Base-by-base conservation (phyloP, 805 yeast species). In the Pichia manshurica region DNA sequence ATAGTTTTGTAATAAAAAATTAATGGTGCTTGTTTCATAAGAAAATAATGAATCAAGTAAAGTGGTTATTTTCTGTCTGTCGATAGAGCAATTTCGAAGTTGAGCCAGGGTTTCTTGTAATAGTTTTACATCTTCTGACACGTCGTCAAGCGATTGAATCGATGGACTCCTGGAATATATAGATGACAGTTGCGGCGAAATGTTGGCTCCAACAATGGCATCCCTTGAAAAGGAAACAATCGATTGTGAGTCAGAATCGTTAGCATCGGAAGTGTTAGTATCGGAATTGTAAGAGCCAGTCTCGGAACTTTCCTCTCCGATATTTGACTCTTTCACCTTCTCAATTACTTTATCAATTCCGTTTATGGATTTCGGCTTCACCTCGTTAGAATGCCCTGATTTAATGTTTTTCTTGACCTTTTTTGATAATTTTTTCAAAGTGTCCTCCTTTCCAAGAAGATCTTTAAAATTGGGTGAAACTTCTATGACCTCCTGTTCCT, bases 61-160 rank as follows among this genome's bases (percentile, higher is more conserved):
- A 9, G 43, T 41, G 10, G 49, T 50, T 4, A 55, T 47, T 35
- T 48, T 56, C 42, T 51, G 33, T 42, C 63, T 52, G 38, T 60
- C 64, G 15, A 58, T 53, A 2, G 36, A 5, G 21, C 43, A 33
- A 21, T 19, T n/a, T 12, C 20, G 15, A 7, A 43, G 10, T 2
- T 39, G 8, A 6, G 34, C 16, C 22, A 36, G 19, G 8, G 34
- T 35, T 8, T 20, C 6, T 28, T 39, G 3, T 3, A 46, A 3
- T 5, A 35, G 16, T 13, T 31, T 28, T 17, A 23, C 9, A 16
- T 44, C 38, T 21, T 38, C 31, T 4, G 4, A 23, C 4, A 6
- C 22, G 9, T 38, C 33, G 2, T 32, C 37, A 5, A 19, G 13
- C 16, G 32, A n/a, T 15, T 16, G 2, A 12, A n/a, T 22, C 7